phyloP scores from a whole-genome alignment of 1,139 yeast species.

The Suhomyces yuchorum region DNA sequence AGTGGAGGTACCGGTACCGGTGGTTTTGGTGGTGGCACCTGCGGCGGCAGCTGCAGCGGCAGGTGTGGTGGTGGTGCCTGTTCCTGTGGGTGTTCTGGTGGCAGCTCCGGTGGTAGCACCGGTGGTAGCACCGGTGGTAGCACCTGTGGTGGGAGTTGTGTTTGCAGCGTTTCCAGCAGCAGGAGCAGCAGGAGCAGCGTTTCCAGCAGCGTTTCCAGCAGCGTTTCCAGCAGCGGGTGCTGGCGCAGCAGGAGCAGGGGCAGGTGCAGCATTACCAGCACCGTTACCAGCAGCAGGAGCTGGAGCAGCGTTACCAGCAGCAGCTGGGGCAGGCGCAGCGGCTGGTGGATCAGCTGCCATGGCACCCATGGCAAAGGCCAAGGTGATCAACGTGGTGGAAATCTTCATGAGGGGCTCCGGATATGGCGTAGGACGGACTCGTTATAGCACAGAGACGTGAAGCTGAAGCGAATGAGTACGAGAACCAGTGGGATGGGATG shows the following conservation, averaged over 20 bases:
- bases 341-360: conserved; percentile 6
- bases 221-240: conserved; percentile 2
- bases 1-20: conserved; percentile 30
- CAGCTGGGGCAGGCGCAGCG: conserved; percentile 11
- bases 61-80: conserved; percentile 2
- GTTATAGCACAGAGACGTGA: background rate
- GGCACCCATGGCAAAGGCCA: conserved; percentile 11
- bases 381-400: conserved; percentile 4
- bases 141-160: conserved; percentile 13
- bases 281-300: conserved; percentile 9
- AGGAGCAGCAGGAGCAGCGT: conserved; percentile 8
- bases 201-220: conserved; percentile 12
- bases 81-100: conserved; percentile 5
- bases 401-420: conserved; percentile 8
- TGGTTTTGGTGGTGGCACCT: conserved; percentile 16
- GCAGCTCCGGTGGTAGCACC: conserved; percentile 1
- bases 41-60: conserved; percentile 15
- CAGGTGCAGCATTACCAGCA: background rate
- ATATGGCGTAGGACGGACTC: background rate
- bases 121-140: conserved; percentile 1
- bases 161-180: conserved; percentile 9
- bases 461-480: background rate
- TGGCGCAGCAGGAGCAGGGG: conserved; percentile 12
- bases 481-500: background rate
- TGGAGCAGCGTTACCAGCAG: conserved; percentile 14